Base-by-base conservation (phyloP, 208 protist genomes). In the Trypanosoma boissoni region DNA sequence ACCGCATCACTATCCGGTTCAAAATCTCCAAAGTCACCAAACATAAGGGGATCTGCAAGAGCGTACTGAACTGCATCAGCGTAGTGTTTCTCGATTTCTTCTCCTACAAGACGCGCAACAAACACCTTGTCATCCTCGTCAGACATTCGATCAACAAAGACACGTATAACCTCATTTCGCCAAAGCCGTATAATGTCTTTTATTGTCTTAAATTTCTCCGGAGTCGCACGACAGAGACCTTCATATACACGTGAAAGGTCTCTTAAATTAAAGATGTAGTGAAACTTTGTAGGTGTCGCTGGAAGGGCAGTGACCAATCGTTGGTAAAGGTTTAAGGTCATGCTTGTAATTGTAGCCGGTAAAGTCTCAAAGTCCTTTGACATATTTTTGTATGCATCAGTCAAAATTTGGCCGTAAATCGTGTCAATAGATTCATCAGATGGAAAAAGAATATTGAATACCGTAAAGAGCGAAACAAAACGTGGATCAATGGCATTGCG, bases 221-320 rank as follows among this genome's bases (percentile, higher is more conserved):
- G 69, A 6, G 95, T 98, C 2, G 92, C 82, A 48, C 96, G 88
- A 67, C 92, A 98, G 8, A 99, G 68, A 26, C 98, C 98, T 76
- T 99, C 97, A 76, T 98, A 99, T 12, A 99, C 90, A 20, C 98
- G 80, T 34, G 92, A 98, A 16, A 99, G 72, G 69, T 99, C 98
- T 59, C 98, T 82, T 36, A 99, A 81, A 75, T 99, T 99, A 85
- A 99, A 99, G 49, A 99, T 91, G 74, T 99, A 99, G 74, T 99
- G 98, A 76, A 99, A 99, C 70, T 99, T 99, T 7, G 95, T 83
- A 12, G 98, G 98, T 9, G 98, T 99, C 20, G 98, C 94, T 2
- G 97, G 96, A 27, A 99, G 86, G n/a, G 68, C 46, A 2, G 67
- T 34, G 31, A 97, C 86, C 44, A 99, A 68, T 9, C 65, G 32